These are phyloP conservation scores for Neospora caninum DNA, from an alignment of 169 alveolate genomes.

Conservation along the genomic window DNA sequence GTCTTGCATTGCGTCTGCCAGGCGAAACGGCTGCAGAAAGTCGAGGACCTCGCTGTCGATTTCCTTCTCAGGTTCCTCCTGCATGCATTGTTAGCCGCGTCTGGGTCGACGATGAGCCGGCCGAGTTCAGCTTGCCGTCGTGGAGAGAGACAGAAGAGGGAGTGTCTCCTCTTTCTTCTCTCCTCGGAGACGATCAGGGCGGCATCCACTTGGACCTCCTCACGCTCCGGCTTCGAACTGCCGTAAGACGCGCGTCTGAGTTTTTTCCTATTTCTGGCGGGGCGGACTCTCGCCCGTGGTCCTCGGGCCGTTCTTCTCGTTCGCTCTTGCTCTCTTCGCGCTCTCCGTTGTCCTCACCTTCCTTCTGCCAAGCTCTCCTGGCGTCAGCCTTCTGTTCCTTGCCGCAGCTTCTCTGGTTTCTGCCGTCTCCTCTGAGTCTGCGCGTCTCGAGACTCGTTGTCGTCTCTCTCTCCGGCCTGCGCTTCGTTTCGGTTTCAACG, in stretches of 20 bases:
- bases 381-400: too few species aligned
- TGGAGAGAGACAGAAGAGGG: not conserved
- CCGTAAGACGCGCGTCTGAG: not conserved
- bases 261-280: not conserved
- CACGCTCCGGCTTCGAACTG: not conserved
- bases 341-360: not conserved
- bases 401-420: too few species aligned
- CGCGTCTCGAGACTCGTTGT: too few species aligned
- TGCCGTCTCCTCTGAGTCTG: too few species aligned
- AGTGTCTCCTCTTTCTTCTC: not conserved
- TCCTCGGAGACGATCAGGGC: not conserved
- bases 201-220: slow-evolving; percentile 13
- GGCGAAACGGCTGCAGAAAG: too few species aligned
- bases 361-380: too few species aligned
- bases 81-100: not conserved
- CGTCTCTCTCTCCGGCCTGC: too few species aligned
- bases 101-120: not conserved
- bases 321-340: too few species aligned
- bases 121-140: not conserved
- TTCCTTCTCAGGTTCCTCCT: not conserved
- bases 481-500: too few species aligned
- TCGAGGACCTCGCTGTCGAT: too few species aligned
- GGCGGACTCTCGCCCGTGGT: not conserved
- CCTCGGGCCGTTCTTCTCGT: too few species aligned
- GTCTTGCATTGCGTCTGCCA: too few species aligned